phyloP scores from a whole-genome alignment of 495 filamentous ascomycete species.

The Corynascus novoguineensis region DNA sequence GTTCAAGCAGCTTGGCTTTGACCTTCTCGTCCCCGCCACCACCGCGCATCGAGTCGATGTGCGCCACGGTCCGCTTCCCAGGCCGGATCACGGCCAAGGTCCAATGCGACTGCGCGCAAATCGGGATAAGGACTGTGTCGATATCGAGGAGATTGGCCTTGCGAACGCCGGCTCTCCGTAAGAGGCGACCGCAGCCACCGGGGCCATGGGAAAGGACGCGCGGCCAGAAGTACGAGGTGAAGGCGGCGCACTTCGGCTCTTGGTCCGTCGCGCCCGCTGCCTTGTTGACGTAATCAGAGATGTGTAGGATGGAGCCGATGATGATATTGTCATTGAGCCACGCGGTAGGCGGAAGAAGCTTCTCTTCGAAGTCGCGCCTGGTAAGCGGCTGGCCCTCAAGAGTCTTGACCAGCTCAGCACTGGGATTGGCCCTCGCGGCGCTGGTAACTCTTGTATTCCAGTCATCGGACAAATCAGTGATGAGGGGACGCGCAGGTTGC shows the following conservation, averaged over 20 bases:
- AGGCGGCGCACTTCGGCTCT: constrained; percentile 61
- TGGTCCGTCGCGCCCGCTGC: constrained; percentile 40
- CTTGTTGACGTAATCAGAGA: constrained; percentile 57
- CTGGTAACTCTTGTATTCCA: constrained; percentile 29
- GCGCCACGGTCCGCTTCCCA: constrained; percentile 55
- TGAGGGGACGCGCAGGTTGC: constrained; percentile 21
- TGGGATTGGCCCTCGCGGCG: constrained; percentile 14
- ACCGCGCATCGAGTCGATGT: constrained; percentile 64
- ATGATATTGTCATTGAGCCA: constrained; percentile 88
- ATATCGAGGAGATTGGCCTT: constrained; percentile 38
- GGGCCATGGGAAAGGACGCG: constrained; percentile 51
- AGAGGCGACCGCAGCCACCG: constrained; percentile 27
- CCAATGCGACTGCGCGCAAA: constrained; percentile 47
- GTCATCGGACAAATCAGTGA: constrained; percentile 24
- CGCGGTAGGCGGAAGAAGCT: constrained; percentile 45
- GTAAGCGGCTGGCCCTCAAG: constrained; percentile 53
- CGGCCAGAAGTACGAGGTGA: constrained; percentile 67
- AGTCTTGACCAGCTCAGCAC: constrained; percentile 35
- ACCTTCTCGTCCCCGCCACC: constrained; percentile 19
- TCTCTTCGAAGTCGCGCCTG: constrained; percentile 53
- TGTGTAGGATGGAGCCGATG: constrained; percentile 57
- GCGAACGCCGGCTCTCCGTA: constrained; percentile 30
- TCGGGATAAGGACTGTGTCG: constrained; percentile 45
- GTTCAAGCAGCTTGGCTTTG: constrained; percentile 33
- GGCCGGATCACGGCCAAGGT: constrained; percentile 69